Base-by-base conservation (phyloP, 2,329 filamentous ascomycete genomes). In the Neopestalotiopsis clavispora region DNA sequence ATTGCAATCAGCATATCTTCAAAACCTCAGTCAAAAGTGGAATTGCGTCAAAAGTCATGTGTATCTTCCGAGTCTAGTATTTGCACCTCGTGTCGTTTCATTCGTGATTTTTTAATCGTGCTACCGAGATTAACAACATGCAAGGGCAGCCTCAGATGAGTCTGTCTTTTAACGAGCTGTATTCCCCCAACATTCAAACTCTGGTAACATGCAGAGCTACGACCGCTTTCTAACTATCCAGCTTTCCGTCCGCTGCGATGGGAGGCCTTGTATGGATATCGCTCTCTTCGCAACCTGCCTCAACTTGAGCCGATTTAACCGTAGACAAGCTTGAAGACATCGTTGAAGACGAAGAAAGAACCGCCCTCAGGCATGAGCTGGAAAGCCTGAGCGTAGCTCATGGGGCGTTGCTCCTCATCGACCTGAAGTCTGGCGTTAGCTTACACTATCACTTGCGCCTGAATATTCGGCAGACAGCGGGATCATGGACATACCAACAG, bases 331-430 rank as follows among this genome's bases (percentile, higher is more conserved):
- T 93, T 93, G 90, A 98, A 98, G 80, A 98, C 84, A 81, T 98
- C 95, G 86, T 98, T 98, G 85, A 91, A 91, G 79, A 98, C 92
- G 81, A 89, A 98, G 86, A 92, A 97, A 83, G 87, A 90, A 75
- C 90, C 91, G 65, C 77, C 74, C 67, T 94, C 92, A 70, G 90
- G 91, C 73, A 90, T 82, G 71, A 98, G 91, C 82, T 97, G 92
- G 89, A 98, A 98, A 68, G 89, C 84, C 84, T 98, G 95, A 68
- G 91, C 91, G 84, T 95, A 99, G 87, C 89, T 94, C 92, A 98
- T 96, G 59, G 94, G 93, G 77, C 90, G 90, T 80, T 92, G 86
- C 82, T 94, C 90, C 74, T 95, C 94, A 73, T 97, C 94, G 75
- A 97, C 91, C 94, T 97, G 58, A 23, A 59, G 42, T 52, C 38